These are phyloP conservation scores for Globisporangium megalacanthum DNA, from an alignment of 352 stramenopile species.

Conservation along the genomic window DNA sequence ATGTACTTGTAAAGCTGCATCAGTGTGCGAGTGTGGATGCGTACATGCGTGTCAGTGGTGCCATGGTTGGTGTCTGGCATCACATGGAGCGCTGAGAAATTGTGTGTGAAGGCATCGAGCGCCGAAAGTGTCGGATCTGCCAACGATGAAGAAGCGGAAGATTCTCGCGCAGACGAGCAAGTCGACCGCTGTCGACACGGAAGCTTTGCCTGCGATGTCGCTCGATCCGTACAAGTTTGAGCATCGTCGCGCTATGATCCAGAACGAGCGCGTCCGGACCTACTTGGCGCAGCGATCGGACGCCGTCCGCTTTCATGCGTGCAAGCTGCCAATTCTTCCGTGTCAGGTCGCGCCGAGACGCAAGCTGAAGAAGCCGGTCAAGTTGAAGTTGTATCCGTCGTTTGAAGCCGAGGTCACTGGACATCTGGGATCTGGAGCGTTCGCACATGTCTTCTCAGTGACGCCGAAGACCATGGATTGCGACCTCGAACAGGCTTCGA, in stretches of 20 bases:
- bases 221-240: conserved; percentile 55
- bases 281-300: conserved; percentile 40
- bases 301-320: conserved; percentile 45
- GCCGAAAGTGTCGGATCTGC: not conserved
- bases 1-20: conserved; percentile 9
- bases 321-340: conserved; percentile 42
- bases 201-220: conserved; percentile 1
- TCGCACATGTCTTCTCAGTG: conserved; percentile 69
- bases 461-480: conserved; percentile 18
- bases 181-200: conserved; percentile 1
- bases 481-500: conserved; percentile 13
- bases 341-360: conserved; percentile 34
- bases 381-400: conserved; percentile 26
- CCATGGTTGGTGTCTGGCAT: not conserved
- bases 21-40: conserved; percentile 2
- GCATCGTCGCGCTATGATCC: conserved; percentile 42
- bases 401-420: conserved; percentile 39
- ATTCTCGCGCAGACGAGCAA: not conserved
- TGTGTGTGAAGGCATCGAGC: conserved; percentile 8
- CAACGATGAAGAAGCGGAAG: conserved; percentile 7
- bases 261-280: conserved; percentile 26
- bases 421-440: conserved; percentile 65
- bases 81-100: not conserved
- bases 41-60: not conserved
- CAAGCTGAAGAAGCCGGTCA: conserved; percentile 54